These are phyloP conservation scores for Elsinoe necatrix DNA, from an alignment of 2,329 filamentous ascomycete genomes.

Conservation along the genomic window DNA sequence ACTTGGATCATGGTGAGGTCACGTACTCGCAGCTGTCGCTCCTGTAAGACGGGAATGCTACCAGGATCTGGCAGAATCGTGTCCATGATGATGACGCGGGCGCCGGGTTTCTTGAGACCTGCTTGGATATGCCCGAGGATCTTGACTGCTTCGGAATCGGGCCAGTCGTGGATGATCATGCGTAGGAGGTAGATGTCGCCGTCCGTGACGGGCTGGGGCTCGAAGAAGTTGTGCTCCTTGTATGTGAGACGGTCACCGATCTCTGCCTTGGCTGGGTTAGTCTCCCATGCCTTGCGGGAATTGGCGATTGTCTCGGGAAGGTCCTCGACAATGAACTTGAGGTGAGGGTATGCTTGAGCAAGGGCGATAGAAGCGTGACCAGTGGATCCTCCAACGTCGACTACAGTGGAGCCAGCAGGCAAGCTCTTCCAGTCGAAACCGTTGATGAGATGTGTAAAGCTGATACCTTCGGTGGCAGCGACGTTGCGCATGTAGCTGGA, in stretches of 20 bases:
- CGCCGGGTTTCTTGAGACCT: constrained; percentile 19
- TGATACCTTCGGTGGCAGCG: constrained; percentile 41
- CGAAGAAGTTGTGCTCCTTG: constrained; percentile 25
- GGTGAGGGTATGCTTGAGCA: constrained; percentile 35
- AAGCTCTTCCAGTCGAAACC: constrained; percentile 47
- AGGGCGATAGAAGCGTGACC: constrained; percentile 38
- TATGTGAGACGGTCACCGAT: constrained; percentile 19
- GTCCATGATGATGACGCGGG: constrained; percentile 24
- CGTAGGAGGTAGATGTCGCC: constrained; percentile 27
- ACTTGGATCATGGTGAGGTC: constrained; percentile 23
- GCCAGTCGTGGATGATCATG: constrained; percentile 26
- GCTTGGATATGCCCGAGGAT: constrained; percentile 21
- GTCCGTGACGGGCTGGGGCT: constrained; percentile 23
- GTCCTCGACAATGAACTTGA: constrained; percentile 41
- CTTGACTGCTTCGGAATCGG: constrained; percentile 20
- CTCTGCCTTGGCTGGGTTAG: constrained; percentile 14
- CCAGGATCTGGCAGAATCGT: constrained; percentile 18
- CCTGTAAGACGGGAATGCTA: constrained; percentile 19
- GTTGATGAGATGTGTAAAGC: constrained; percentile 45
- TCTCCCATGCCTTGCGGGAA: constrained; percentile 7
- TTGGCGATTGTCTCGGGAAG: constrained; percentile 25
- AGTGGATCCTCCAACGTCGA: constrained; percentile 39
- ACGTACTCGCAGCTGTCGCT: constrained; percentile 19
- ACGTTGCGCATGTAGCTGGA: constrained; percentile 22
- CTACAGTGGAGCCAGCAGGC: constrained; percentile 38